These are phyloP conservation scores for Colletotrichum tabaci DNA, from an alignment of 2,329 filamentous ascomycete species.

Conservation along the genomic window DNA sequence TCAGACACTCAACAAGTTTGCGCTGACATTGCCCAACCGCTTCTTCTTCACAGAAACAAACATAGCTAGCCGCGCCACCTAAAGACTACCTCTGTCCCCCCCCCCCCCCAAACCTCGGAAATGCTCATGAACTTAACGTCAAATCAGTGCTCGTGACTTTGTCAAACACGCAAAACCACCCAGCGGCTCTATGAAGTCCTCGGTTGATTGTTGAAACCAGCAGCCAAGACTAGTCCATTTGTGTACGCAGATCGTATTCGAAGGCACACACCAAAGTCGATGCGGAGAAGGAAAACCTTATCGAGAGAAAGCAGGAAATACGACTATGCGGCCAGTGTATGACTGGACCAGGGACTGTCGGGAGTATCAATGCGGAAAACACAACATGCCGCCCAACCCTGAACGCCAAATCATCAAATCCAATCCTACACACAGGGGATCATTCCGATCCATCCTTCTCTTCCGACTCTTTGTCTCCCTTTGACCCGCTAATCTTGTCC, in stretches of 20 bases:
- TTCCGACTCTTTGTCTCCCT: constrained; percentile 1
- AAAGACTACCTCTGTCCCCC: too few species aligned
- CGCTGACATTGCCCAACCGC: background rate
- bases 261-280: background rate
- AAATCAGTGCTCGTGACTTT: background rate
- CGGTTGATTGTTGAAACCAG: background rate
- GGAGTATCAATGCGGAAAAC: constrained; percentile 33
- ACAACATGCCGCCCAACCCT: constrained; percentile 27
- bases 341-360: background rate
- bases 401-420: constrained; percentile 31
- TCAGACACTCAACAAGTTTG: background rate
- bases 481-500: constrained; percentile 57
- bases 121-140: background rate
- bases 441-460: constrained; percentile 22
- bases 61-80: background rate
- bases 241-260: background rate
- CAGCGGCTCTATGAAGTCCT: background rate
- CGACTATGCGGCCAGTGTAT: background rate
- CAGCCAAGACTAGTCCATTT: background rate
- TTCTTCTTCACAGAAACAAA: background rate
- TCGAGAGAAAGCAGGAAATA: background rate
- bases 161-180: background rate
- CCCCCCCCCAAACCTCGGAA: background rate
- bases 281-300: too few species aligned
- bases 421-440: constrained; percentile 1